Evolutionary conservation across 2,329 filamentous ascomycete genomes (phyloP).

Genomic region (Fusarium albidum): DNA sequence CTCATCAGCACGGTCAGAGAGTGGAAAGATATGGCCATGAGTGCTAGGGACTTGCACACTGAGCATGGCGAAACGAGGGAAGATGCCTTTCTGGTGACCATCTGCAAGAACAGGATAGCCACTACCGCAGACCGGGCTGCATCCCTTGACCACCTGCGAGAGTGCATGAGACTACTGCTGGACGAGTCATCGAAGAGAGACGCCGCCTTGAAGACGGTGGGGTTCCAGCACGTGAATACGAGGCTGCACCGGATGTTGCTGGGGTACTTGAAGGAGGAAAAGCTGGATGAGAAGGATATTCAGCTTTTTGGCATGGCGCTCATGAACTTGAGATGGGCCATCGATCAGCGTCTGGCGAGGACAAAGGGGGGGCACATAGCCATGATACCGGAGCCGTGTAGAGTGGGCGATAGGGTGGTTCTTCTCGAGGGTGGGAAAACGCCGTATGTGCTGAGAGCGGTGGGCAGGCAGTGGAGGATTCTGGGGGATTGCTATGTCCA

Average conservation of each 20-base stretch:
- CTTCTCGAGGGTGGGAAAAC: background rate
- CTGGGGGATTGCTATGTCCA: slow-evolving; percentile 11
- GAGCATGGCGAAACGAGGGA: too few species aligned
- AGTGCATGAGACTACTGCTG: too few species aligned
- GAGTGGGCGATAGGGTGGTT: background rate
- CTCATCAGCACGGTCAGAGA: too few species aligned
- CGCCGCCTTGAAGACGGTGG: background rate
- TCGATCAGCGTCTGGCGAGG: slow-evolving; percentile 5
- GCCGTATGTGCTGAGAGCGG: background rate
- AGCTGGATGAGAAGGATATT: background rate
- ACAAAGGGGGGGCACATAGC: background rate
- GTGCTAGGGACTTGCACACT: too few species aligned
- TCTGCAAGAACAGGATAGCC: too few species aligned
- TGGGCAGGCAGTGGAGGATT: background rate
- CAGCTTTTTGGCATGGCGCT: too few species aligned
- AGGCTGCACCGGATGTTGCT: background rate
- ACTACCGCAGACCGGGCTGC: too few species aligned
- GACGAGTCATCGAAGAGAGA: too few species aligned
- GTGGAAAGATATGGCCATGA: too few species aligned
- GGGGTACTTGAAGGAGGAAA: background rate
- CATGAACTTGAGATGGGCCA: background rate
- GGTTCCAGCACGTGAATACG: background rate
- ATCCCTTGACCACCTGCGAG: too few species aligned
- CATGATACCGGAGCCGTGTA: background rate
- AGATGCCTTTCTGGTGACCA: too few species aligned